These are phyloP conservation scores for Plasmodium knowlesi DNA, from an alignment of 169 alveolate genomes.

Conservation along the genomic window DNA sequence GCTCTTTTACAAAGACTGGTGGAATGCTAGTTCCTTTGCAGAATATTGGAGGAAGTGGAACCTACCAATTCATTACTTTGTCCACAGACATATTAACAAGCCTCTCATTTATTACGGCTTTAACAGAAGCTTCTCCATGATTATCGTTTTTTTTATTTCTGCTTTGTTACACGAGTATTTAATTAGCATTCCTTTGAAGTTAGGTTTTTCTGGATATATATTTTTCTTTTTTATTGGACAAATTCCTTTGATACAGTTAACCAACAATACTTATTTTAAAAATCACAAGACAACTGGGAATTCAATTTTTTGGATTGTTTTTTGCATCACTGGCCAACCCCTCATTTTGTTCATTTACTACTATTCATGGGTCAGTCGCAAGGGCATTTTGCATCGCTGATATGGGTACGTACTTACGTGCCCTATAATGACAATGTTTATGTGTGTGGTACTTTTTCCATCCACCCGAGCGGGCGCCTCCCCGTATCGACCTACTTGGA, in stretches of 20 bases:
- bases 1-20: conserved; percentile 95
- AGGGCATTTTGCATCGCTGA: conserved; percentile 2
- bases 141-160: conserved; percentile 88
- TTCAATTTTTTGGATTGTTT: conserved; percentile 92
- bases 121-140: conserved; percentile 80
- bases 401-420: not conserved
- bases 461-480: not conserved
- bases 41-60: conserved; percentile 96
- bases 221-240: conserved; percentile 83
- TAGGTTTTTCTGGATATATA: conserved; percentile 93
- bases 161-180: conserved; percentile 92
- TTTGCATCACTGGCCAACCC: conserved; percentile 96
- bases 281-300: conserved; percentile 90
- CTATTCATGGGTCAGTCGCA: conserved; percentile 75
- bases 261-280: conserved; percentile 83
- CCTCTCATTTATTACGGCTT: conserved; percentile 91
- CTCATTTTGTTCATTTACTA: conserved; percentile 85
- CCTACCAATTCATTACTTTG: conserved; percentile 95
- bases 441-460: not conserved
- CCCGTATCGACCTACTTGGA: not conserved
- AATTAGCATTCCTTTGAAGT: conserved; percentile 90
- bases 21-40: conserved; percentile 93
- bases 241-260: conserved; percentile 83
- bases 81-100: conserved; percentile 93
- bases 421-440: not conserved